phyloP scores from a whole-genome alignment of 1,284 basidiomycete genomes.

The Cutaneotrichosporon dermatis region DNA sequence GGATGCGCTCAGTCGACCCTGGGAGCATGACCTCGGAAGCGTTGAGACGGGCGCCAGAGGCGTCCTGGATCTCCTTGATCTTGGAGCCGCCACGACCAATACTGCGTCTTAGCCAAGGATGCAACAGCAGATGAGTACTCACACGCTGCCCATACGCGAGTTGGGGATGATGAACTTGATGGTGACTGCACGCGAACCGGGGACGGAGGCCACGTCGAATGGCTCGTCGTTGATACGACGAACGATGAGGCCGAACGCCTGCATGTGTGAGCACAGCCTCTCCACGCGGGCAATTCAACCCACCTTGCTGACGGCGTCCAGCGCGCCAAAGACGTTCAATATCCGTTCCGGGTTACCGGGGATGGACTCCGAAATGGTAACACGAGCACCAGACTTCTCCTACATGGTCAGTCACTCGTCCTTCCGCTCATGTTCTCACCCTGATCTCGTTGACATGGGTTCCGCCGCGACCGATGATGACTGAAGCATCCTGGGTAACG shows the following conservation, averaged over 20 bases:
- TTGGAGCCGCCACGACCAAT: slow-evolving; percentile 97
- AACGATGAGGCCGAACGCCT: slow-evolving; percentile 99
- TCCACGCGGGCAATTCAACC: slow-evolving; percentile 20
- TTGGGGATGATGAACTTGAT: slow-evolving; percentile 99
- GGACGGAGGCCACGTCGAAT: slow-evolving; percentile 93
- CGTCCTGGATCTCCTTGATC: slow-evolving; percentile 99
- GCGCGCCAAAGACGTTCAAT: slow-evolving; percentile 90
- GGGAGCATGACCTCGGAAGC: slow-evolving; percentile 98
- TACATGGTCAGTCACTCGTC: slow-evolving; percentile 13
- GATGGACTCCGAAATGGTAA: slow-evolving; percentile 93
- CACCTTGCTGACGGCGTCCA: slow-evolving; percentile 97
- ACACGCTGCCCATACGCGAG: slow-evolving; percentile 96
- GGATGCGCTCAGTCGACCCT: slow-evolving; percentile 96
- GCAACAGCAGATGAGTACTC: slow-evolving; percentile 16
- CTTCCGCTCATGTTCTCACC: slow-evolving; percentile 23
- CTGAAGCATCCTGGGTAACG: slow-evolving; percentile 97
- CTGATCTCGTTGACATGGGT: slow-evolving; percentile 98
- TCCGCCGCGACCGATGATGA: slow-evolving; percentile 97
- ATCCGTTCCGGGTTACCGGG: slow-evolving; percentile 98
- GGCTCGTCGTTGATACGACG: slow-evolving; percentile 99
- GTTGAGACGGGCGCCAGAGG: slow-evolving; percentile 90
- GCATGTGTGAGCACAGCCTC: slow-evolving; percentile 2
- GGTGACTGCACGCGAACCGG: slow-evolving; percentile 94
- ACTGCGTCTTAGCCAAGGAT: slow-evolving; percentile 20
- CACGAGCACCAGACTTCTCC: slow-evolving; percentile 91